Evolutionary conservation across 2,329 filamentous ascomycete species (phyloP), one percentile per base, ranked within the genome.

Genomic region (Curvularia hawaiiensis): DNA sequence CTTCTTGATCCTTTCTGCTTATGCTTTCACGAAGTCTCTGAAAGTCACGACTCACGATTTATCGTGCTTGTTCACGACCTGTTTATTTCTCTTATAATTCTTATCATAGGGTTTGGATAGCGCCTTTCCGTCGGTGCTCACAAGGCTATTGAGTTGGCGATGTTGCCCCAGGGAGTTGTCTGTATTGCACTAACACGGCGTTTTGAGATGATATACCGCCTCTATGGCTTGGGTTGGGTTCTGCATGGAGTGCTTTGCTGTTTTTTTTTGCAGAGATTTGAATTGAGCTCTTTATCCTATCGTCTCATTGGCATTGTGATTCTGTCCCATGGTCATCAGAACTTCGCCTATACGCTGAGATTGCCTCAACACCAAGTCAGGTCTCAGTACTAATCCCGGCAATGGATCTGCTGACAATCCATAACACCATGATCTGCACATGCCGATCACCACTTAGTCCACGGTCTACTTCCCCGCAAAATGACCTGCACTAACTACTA

Each of bases 31-130:
- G 52, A 52, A 55, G 31, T 52, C 40, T 51, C 52, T 54, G 55
- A 54, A 30, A 58, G 55, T 54, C 54, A 58, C 55, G 55, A 58
- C 33, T 54, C 47, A 58, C 51, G 55, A 54, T 44, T 26, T 41
- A 54, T 43, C 55, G 55, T 58, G 55, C 33, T 20, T 24, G 41
- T 30, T 48, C 35, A 58, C 52, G 55, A 41, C 55, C 46, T 58
- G 51, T 58, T 58, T 54, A 46, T 54, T 58, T 50, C 45, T 40
- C 4, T 50, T 33, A 28, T 58, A 50, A 58, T 54, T 50, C 18
- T 28, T 58, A 52, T 50, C 54, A 28, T 54, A 54, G 40, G 51
- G 46, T 35, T 28, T 24, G 9, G 44, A 35, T 44, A 24, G 49
- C 20, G 31, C 46, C 28, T 39, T 31, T 50, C 43, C 40, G 41